These are phyloP conservation scores for Kingdonia uniflora DNA, from an alignment of 164 flowering plant species.

Conservation along the genomic window DNA sequence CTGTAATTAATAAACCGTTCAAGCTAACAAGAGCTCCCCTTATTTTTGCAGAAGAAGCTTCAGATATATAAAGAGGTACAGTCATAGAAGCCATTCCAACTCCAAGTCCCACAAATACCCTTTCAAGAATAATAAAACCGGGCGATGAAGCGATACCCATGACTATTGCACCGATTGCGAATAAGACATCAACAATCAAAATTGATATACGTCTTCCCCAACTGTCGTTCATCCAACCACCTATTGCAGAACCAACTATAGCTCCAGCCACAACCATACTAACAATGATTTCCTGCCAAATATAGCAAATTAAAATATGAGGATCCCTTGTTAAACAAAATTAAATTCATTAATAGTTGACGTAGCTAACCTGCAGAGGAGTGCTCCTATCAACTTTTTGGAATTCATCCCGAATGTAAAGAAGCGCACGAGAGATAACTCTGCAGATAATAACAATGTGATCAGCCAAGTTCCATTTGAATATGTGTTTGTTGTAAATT, in stretches of 20 bases:
- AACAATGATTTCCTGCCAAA: constrained; percentile 46
- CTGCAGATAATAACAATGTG: constrained; percentile 17
- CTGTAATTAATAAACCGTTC: constrained; percentile 60
- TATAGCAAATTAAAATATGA: neutral
- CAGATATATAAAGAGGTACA: constrained; percentile 56
- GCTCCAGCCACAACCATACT: constrained; percentile 69
- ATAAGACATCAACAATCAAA: constrained; percentile 47
- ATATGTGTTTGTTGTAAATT: too few species aligned
- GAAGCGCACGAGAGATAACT: constrained; percentile 67
- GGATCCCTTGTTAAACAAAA: neutral
- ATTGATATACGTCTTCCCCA: constrained; percentile 35
- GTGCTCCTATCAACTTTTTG: constrained; percentile 43
- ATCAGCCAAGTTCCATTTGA: too few species aligned
- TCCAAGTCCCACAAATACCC: constrained; percentile 52
- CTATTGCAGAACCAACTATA: constrained; percentile 53
- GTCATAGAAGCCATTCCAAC: constrained; percentile 76
- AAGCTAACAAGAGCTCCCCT: constrained; percentile 61
- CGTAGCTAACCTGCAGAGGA: constrained; percentile 33
- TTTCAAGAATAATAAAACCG: constrained; percentile 35
- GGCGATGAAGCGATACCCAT: constrained; percentile 54
- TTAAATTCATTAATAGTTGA: neutral
- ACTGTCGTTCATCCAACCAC: constrained; percentile 51
- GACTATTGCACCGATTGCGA: constrained; percentile 44
- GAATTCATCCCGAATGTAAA: constrained; percentile 65
- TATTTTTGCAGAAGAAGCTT: constrained; percentile 51